Conservation (phyloP, 1,139 yeast species). For the Nakaseomyces kungkrabaensis region DNA sequence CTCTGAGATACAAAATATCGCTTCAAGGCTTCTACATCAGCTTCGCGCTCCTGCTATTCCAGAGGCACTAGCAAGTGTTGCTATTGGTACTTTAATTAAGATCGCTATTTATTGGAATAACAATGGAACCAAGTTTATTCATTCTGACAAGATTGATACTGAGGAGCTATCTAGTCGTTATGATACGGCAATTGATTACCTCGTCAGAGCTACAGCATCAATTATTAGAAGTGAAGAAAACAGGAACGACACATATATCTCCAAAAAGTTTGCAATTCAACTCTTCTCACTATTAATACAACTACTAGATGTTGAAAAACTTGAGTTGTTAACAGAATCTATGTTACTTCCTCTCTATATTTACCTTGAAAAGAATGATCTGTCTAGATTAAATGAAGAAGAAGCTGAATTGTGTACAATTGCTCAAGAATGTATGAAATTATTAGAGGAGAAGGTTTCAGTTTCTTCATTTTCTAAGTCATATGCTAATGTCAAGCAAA, state of each 20-base stretch:
- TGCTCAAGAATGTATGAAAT: conserved; percentile 58
- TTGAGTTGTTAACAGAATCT: conserved; percentile 36
- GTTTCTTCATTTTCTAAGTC: conserved; percentile 58
- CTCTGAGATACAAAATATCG: conserved; percentile 50
- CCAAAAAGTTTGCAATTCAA: conserved; percentile 61
- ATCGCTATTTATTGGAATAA: conserved; percentile 57
- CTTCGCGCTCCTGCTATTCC: conserved; percentile 68
- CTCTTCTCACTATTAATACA: conserved; percentile 49
- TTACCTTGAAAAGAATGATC: conserved; percentile 39
- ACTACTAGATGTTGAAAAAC: conserved; percentile 35
- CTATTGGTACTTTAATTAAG: conserved; percentile 56
- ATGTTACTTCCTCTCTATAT: conserved; percentile 53
- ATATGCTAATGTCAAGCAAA: conserved; percentile 54
- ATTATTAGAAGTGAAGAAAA: conserved; percentile 58
- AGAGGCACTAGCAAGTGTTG: conserved; percentile 54
- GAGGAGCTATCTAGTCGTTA: conserved; percentile 16
- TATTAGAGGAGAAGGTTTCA: conserved; percentile 64
- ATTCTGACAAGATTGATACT: conserved; percentile 18
- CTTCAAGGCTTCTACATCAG: conserved; percentile 64
- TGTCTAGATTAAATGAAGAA: conserved; percentile 30
- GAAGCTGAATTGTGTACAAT: conserved; percentile 45
- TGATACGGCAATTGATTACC: conserved; percentile 49
- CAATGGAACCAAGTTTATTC: conserved; percentile 33
- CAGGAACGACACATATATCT: conserved; percentile 39
- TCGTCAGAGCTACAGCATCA: conserved; percentile 49